phyloP scores from a whole-genome alignment of 1,284 basidiomycete species.

The Anthracocystis walkeri region DNA sequence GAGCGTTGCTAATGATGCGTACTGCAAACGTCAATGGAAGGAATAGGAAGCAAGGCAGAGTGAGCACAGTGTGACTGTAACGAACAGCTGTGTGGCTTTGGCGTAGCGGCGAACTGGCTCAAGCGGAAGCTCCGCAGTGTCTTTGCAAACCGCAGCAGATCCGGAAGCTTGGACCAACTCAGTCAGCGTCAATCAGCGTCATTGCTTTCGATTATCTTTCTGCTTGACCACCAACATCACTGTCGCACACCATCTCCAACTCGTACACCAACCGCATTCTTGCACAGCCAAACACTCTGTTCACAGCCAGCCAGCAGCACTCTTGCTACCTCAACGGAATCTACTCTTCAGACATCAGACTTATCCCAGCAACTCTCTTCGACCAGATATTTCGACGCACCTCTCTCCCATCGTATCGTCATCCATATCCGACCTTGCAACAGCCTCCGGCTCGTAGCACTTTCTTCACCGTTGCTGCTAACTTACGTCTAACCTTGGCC shows the following conservation, averaged over 20 bases:
- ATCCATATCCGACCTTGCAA: neutral
- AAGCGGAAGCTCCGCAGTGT: neutral
- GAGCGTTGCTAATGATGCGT: too few species aligned
- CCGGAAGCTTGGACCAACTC: neutral
- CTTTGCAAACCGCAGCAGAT: neutral
- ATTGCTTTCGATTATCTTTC: neutral
- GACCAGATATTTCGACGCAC: neutral
- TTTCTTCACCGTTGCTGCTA: neutral
- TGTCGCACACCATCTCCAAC: neutral
- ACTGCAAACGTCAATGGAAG: too few species aligned
- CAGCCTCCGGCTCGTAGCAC: too few species aligned
- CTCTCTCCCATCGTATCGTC: neutral
- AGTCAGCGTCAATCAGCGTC: neutral
- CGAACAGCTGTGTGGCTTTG: neutral
- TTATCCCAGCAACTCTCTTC: neutral
- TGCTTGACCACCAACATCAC: conserved; percentile 3
- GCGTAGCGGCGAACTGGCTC: neutral
- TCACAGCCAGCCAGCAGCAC: neutral
- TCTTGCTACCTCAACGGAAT: too few species aligned
- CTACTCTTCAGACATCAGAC: too few species aligned
- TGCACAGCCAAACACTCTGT: neutral
- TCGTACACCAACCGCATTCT: neutral
- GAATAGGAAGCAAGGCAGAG: too few species aligned
- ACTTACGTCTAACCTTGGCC: neutral
- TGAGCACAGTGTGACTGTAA: neutral